phyloP scores from a whole-genome alignment of 1,284 basidiomycete species.

The Cutaneotrichosporon cutaneum region DNA sequence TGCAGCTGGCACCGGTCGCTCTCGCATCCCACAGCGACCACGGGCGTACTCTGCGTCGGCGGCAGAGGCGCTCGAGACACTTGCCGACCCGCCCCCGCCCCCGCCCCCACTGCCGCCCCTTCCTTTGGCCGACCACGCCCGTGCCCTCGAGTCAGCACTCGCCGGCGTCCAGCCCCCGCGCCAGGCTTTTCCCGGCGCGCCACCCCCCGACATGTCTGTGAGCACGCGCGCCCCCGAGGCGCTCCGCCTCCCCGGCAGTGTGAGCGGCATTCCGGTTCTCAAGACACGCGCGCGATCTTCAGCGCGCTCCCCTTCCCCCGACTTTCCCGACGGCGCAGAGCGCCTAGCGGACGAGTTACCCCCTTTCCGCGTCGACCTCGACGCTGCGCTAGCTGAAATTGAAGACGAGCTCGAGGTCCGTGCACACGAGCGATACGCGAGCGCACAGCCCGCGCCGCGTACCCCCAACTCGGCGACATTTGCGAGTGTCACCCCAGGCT shows the following conservation, averaged over 20 bases:
- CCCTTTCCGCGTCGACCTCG: conserved; percentile 26
- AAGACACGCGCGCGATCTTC: conserved; percentile 16
- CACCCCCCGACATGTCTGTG: conserved; percentile 13
- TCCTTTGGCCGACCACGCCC: conserved; percentile 5
- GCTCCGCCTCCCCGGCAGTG: conserved; percentile 7
- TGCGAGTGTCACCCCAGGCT: neutral
- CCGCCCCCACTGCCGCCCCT: conserved; percentile 7
- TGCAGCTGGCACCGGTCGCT: conserved; percentile 7
- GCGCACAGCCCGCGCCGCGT: conserved; percentile 12
- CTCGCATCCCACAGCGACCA: conserved; percentile 20
- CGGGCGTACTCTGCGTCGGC: conserved; percentile 18
- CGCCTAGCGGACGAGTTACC: conserved; percentile 18
- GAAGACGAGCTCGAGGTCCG: conserved; percentile 27
- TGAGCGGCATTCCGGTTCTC: conserved; percentile 26
- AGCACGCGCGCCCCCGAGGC: conserved; percentile 18
- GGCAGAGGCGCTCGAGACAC: conserved; percentile 11
- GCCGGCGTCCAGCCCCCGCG: neutral
- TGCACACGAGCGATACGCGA: conserved; percentile 19
- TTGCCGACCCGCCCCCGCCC: conserved; percentile 8
- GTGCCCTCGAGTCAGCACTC: neutral
- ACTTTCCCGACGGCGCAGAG: conserved; percentile 14
- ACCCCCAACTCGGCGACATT: conserved; percentile 3
- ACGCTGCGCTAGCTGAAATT: conserved; percentile 24
- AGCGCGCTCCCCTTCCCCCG: conserved; percentile 20
- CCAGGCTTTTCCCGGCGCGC: conserved; percentile 4